Percentiles rank a stretch among this genome's conserved stretches.
These are phyloP conservation scores for Nemania diffusa DNA, from an alignment of 2,329 filamentous ascomycete species.

Conservation along the genomic window DNA sequence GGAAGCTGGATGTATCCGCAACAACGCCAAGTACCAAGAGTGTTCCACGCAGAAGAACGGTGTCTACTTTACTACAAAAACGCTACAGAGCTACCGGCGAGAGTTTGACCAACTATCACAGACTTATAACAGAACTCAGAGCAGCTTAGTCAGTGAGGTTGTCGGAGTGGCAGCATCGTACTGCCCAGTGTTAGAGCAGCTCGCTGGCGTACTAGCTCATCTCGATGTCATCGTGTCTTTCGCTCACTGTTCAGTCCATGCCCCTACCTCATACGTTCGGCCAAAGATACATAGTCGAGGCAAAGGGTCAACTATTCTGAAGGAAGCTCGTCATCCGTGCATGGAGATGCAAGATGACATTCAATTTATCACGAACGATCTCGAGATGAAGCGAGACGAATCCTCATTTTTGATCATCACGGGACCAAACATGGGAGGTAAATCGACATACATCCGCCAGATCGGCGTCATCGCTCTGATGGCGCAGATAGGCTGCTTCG, in stretches of 20 bases:
- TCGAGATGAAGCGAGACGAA: slow-evolving; percentile 78
- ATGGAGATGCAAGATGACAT: slow-evolving; percentile 99
- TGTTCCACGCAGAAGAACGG: slow-evolving; percentile 99
- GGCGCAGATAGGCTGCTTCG: slow-evolving; percentile 97
- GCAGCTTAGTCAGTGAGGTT: slow-evolving; percentile 89
- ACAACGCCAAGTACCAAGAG: slow-evolving; percentile 89
- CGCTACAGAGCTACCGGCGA: slow-evolving; percentile 80
- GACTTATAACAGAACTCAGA: slow-evolving; percentile 95
- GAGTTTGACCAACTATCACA: slow-evolving; percentile 94
- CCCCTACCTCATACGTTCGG: slow-evolving; percentile 89
- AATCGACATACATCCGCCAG: slow-evolving; percentile 97
- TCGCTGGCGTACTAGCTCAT: slow-evolving; percentile 89
- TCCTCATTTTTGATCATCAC: slow-evolving; percentile 97
- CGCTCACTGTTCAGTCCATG: slow-evolving; percentile 91
- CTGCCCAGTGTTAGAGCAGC: slow-evolving; percentile 87
- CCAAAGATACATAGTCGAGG: slow-evolving; percentile 91
- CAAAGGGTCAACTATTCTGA: slow-evolving; percentile 87
- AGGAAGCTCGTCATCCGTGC: slow-evolving; percentile 93
- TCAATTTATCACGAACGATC: slow-evolving; percentile 98
- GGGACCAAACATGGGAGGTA: slow-evolving; percentile 98
- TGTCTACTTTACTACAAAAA: slow-evolving; percentile 94
- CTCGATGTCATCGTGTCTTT: slow-evolving; percentile 95
- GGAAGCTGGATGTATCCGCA: slow-evolving; percentile 92
- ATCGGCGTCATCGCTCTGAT: slow-evolving; percentile 96
- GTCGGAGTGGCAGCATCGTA: slow-evolving; percentile 94